phyloP scores from a whole-genome alignment of 495 filamentous ascomycete species.

The Hyaloscypha bicolor region DNA sequence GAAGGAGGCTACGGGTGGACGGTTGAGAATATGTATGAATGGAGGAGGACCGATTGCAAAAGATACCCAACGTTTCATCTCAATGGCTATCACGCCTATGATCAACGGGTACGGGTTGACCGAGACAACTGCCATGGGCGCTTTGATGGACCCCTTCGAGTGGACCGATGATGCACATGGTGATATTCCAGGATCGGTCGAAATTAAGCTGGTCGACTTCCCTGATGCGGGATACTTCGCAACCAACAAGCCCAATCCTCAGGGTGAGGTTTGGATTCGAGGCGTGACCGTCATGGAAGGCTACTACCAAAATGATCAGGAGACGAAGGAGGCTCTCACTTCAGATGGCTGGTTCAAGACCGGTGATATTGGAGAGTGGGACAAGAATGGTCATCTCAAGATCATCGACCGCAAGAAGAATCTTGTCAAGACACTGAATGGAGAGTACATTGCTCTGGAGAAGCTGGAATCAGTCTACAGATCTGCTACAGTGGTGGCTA shows the following conservation, averaged over 20 bases:
- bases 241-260: slow-evolving; percentile 83
- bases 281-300: slow-evolving; percentile 70
- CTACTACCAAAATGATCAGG: slow-evolving; percentile 83
- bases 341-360: slow-evolving; percentile 95
- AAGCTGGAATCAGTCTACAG: slow-evolving; percentile 98
- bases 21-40: slow-evolving; percentile 80
- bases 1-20: slow-evolving; percentile 86
- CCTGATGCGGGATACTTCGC: slow-evolving; percentile 88
- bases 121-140: slow-evolving; percentile 93
- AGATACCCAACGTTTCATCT: slow-evolving; percentile 86
- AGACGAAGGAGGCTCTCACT: slow-evolving; percentile 74
- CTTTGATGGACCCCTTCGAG: slow-evolving; percentile 83
- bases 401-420: slow-evolving; percentile 99
- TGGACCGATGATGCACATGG: slow-evolving; percentile 87
- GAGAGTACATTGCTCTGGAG: slow-evolving; percentile 98
- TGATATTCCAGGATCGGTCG: slow-evolving; percentile 76
- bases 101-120: slow-evolving; percentile 95
- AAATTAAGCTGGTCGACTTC: slow-evolving; percentile 96
- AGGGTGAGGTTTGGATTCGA: slow-evolving; percentile 93
- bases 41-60: slow-evolving; percentile 85
- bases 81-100: slow-evolving; percentile 87
- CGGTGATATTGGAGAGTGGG: slow-evolving; percentile 92
- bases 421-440: slow-evolving; percentile 90
- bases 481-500: slow-evolving; percentile 78
- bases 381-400: slow-evolving; percentile 74